These are phyloP conservation scores for Penicillium taxi DNA, from an alignment of 495 filamentous ascomycete species.

Conservation along the genomic window DNA sequence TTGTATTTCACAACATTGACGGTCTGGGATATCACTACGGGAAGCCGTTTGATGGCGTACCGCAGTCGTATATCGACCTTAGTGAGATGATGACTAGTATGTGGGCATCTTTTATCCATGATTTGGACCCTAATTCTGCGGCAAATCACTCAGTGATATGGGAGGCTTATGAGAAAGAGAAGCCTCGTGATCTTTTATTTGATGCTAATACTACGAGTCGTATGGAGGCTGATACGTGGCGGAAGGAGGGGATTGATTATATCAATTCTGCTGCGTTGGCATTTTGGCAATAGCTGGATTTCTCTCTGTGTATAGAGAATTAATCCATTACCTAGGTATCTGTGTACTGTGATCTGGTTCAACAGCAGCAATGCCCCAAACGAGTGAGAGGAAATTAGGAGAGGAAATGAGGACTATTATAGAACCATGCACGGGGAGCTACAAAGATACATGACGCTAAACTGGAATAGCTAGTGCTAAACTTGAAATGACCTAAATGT, in stretches of 20 bases:
- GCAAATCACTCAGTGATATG: slow-evolving; percentile 29
- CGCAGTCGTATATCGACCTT: slow-evolving; percentile 37
- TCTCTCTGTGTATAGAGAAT: too few relatives aligned
- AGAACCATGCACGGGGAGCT: too few relatives aligned
- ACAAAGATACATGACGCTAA: too few relatives aligned
- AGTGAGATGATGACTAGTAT: slow-evolving; percentile 45
- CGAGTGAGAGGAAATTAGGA: too few relatives aligned
- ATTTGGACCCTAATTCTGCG: slow-evolving; percentile 41
- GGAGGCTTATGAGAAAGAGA: slow-evolving; percentile 33
- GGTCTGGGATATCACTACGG: slow-evolving; percentile 43
- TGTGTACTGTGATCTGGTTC: too few relatives aligned
- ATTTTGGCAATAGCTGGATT: slow-evolving; percentile 20
- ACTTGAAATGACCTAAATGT: too few relatives aligned
- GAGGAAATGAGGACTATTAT: too few relatives aligned
- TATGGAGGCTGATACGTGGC: slow-evolving; percentile 43
- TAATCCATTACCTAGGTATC: background rate
- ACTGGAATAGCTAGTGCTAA: too few relatives aligned
- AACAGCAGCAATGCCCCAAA: too few relatives aligned
- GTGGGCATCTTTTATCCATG: slow-evolving; percentile 49
- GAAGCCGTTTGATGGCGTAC: slow-evolving; percentile 39
- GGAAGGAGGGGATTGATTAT: slow-evolving; percentile 35
- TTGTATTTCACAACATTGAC: slow-evolving; percentile 51
- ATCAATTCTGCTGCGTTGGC: slow-evolving; percentile 22
- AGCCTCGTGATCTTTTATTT: slow-evolving; percentile 39
- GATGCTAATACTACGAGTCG: slow-evolving; percentile 43